Evolutionary conservation across 2,329 filamentous ascomycete genomes (phyloP).

Genomic region (Neonectria ditissima): DNA sequence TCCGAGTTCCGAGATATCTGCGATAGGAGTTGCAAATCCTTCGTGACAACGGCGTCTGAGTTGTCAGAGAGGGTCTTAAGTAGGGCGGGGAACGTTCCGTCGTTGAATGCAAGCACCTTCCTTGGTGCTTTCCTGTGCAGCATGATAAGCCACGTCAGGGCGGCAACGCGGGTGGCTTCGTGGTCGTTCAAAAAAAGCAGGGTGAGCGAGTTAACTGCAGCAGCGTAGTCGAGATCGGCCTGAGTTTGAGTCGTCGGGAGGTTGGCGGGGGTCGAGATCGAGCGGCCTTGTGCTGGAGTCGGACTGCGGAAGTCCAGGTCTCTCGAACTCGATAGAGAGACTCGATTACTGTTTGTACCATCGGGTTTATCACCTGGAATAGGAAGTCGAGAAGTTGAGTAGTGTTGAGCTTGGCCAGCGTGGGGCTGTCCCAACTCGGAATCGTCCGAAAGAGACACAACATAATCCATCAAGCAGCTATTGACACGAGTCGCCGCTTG

Average conservation of each 20-base stretch:
- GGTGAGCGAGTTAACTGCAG: slow-evolving; percentile 92
- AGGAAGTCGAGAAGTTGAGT: slow-evolving; percentile 56
- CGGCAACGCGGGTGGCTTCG: slow-evolving; percentile 93
- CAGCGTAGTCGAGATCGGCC: slow-evolving; percentile 92
- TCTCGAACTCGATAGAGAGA: slow-evolving; percentile 64
- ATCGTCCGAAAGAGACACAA: slow-evolving; percentile 89
- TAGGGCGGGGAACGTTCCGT: slow-evolving; percentile 94
- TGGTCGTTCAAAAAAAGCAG: slow-evolving; percentile 96
- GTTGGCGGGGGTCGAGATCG: slow-evolving; percentile 58
- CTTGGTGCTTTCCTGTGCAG: slow-evolving; percentile 93
- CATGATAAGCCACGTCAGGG: slow-evolving; percentile 97
- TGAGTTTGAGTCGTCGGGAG: slow-evolving; percentile 60
- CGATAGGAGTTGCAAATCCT: slow-evolving; percentile 91
- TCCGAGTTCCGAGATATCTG: slow-evolving; percentile 98
- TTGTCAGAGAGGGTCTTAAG: slow-evolving; percentile 97
- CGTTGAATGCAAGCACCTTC: slow-evolving; percentile 94
- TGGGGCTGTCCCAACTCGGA: slow-evolving; percentile 47
- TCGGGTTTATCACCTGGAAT: slow-evolving; percentile 60
- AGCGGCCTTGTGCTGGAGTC: slow-evolving; percentile 62
- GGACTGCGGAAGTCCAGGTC: slow-evolving; percentile 66
- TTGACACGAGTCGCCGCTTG: slow-evolving; percentile 92
- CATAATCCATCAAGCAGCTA: slow-evolving; percentile 90
- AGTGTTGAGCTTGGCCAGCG: slow-evolving; percentile 43
- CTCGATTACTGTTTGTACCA: slow-evolving; percentile 61
- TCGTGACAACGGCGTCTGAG: slow-evolving; percentile 93